Evolutionary conservation across 2,329 filamentous ascomycete species (phyloP), one percentile per base, ranked within the genome.

Genomic region (Neofusicoccum cordaticola): DNA sequence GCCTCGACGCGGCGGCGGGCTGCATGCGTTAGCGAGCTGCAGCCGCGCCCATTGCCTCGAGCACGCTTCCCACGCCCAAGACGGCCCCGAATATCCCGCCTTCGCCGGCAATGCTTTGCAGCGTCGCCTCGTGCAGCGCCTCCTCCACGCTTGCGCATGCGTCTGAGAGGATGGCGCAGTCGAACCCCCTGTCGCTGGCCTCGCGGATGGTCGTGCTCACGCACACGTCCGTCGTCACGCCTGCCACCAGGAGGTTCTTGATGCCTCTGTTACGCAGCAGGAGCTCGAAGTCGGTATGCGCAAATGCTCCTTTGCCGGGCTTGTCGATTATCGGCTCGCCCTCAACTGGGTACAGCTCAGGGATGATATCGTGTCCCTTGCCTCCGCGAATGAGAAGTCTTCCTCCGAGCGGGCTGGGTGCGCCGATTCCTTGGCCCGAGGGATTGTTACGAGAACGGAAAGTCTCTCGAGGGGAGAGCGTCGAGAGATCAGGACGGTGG

Each of bases 361-460:
- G 74, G 17, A 88, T 80, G 35, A 82, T 86, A 52, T 84, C 85
- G 69, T 87, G 85, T 0, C 86, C 86, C 22, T 76, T 69, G 68
- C 87, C 83, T 0, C 86, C 86, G 19, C 85, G 82, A 27, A 88
- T 77, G 3, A 88, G 74, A 2, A 88, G 78, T n/a, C 83, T 81
- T 15, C 62, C 62, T 0, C 86, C 86, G 50, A 87, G 72, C 1
- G 85, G 85, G 0, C 86, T 85, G 13, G 67, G 73, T 11, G 81
- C 79, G 3, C 80, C 82, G 51, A 87, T 86, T 0, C 82, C 82
- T n/a, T 84, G 69, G 7, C 80, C 52, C 13, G 79, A 78, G 4
- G 78, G 68, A 67, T 85, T 85, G 64, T 86, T 83, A 12, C 77
- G 77, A 45, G 82, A 85, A 3, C 86, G 81, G 57, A 80, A 82